Base-by-base conservation (phyloP, 1,284 basidiomycete species). In the Rhodotorula mucilaginosa region DNA sequence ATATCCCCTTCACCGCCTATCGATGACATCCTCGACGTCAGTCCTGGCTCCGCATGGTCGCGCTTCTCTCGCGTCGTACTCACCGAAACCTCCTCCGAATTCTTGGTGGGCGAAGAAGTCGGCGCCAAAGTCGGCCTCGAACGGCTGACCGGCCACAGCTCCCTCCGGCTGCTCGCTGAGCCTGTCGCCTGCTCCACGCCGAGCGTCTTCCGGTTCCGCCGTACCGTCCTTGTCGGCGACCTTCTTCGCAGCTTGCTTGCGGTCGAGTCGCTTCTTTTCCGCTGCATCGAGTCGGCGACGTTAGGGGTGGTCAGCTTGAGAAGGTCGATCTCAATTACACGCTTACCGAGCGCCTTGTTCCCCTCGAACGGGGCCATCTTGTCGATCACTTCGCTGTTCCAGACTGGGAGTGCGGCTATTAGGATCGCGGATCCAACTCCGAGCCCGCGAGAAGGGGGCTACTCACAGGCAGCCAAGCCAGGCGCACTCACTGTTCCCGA, bases 71-170 rank as follows among this genome's bases (percentile, higher is more conserved):
- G 18, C 48, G 16, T 15, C 61, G 65, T 18, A 47, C 69, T 0
- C 72, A 69, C n/a, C 69, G 67, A 44, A 71, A 71, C 2, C 71
- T 0, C 72, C 72, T 23, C 69, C 72, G 44, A 71, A 71, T 1
- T 74, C 66, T 5, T 61, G 61, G 2, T 58, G 51, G 19, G 46
- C 62, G 57, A 57, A 49, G 47, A 70, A 59, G 54, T 73, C 58
- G n/a, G 31, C 34, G 26, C 13, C n/a, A n/a, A 65, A 29, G 12
- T 49, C 63, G 58, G 8, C 39, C 21, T 56, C 54, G 15, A n/a
- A 46, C 7, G 44, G 44, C 19, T 26, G 44, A 6, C 21, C 6
- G 3, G 13, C 63, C 21, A 15, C 23, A 2, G 10, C 56, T 10
- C 10, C 23, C 16, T 26, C 39, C 3, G 52, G 63, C 15, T 47